phyloP scores from a whole-genome alignment of 257 asterid species.

The Solanum clarkiae region DNA sequence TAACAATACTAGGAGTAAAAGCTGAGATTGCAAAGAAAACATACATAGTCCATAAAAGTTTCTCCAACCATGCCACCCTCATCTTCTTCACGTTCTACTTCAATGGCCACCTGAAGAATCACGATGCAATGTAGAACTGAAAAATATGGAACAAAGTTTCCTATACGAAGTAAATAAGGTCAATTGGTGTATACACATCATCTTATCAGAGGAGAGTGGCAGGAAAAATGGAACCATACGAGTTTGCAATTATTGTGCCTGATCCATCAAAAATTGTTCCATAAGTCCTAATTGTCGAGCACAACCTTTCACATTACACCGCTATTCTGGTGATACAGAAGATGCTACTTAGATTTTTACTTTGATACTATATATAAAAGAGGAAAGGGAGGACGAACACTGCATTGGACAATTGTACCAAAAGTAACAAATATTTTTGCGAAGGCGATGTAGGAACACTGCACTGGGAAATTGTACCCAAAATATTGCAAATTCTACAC shows the following conservation, averaged over 20 bases:
- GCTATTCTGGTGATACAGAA: not conserved
- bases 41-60: conserved; percentile 89
- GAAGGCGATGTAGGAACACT: not conserved
- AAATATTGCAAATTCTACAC: not conserved
- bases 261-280: not conserved
- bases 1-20: not conserved
- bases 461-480: not conserved
- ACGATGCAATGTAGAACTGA: conserved; percentile 1
- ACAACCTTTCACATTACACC: not conserved
- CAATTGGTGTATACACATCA: not conserved
- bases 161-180: not conserved
- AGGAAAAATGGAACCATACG: not conserved
- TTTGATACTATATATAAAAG: not conserved
- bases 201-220: not conserved
- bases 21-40: conserved; percentile 4
- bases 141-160: not conserved
- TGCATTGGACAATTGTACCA: not conserved
- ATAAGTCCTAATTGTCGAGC: not conserved
- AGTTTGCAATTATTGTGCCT: not conserved
- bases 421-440: not conserved
- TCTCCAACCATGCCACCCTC: conserved; percentile 97
- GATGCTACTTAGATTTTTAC: not conserved
- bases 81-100: conserved; percentile 96
- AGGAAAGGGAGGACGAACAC: not conserved
- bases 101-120: conserved; percentile 65